These are phyloP conservation scores for Schwanniomyces sp. DNA, from an alignment of 805 yeast genomes.

Conservation along the genomic window DNA sequence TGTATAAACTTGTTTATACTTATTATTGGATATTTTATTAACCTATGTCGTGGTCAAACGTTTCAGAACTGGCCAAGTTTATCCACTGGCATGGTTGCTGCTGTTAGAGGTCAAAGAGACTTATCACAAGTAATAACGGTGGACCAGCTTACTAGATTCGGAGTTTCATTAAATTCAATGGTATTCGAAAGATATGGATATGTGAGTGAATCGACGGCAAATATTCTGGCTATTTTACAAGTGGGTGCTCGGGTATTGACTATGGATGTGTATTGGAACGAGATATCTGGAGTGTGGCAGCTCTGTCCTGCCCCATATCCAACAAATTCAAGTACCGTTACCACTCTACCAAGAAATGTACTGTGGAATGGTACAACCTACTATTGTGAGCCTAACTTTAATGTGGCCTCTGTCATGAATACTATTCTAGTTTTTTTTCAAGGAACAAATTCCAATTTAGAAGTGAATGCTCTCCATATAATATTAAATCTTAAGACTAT, in stretches of 20 bases:
- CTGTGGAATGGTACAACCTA: slow-evolving; percentile 27
- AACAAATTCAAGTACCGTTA: slow-evolving; percentile 17
- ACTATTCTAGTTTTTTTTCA: slow-evolving; percentile 16
- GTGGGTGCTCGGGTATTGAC: slow-evolving; percentile 48
- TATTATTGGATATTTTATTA: not conserved
- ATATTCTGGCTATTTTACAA: slow-evolving; percentile 27
- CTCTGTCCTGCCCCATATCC: slow-evolving; percentile 51
- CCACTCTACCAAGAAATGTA: slow-evolving; percentile 10
- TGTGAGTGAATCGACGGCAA: slow-evolving; percentile 13
- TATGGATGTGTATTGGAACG: slow-evolving; percentile 59
- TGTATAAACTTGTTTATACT: not conserved
- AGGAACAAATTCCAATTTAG: slow-evolving; percentile 30
- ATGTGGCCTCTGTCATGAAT: slow-evolving; percentile 21
- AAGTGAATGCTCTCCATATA: slow-evolving; percentile 33
- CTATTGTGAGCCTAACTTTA: slow-evolving; percentile 28
- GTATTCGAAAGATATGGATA: slow-evolving; percentile 34
- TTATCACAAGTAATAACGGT: slow-evolving; percentile 27
- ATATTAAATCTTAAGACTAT: slow-evolving; percentile 26
- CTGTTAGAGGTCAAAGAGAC: slow-evolving; percentile 36
- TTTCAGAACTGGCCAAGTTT: slow-evolving; percentile 15
- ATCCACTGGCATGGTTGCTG: slow-evolving; percentile 13
- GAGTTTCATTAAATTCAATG: slow-evolving; percentile 28
- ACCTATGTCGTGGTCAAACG: not conserved
- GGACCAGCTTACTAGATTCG: slow-evolving; percentile 31
- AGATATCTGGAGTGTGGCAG: slow-evolving; percentile 46